Evolutionary conservation across 352 stramenopile genomes (phyloP).

Genomic region (Globisporangium abappressorium): DNA sequence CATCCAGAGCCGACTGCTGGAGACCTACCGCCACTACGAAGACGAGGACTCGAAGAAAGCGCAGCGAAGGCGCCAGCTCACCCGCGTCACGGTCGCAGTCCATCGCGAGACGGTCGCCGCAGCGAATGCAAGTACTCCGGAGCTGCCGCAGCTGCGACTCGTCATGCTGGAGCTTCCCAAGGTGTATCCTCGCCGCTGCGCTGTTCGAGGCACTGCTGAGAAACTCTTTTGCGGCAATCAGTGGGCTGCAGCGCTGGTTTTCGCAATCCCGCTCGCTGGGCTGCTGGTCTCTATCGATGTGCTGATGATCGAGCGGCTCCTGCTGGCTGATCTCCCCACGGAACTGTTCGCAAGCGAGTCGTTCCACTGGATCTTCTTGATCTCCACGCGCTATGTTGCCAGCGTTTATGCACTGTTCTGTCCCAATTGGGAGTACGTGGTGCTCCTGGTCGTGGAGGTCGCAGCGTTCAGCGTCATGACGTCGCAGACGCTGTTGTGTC

Average conservation of each 20-base stretch:
- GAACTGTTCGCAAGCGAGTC: background rate
- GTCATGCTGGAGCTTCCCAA: constrained; percentile 1
- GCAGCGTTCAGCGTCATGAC: constrained; percentile 7
- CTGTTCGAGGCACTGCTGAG: constrained; percentile 11
- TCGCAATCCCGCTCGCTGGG: constrained; percentile 2
- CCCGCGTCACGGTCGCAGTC: background rate
- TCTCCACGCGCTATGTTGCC: constrained; percentile 1
- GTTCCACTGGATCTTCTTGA: constrained; percentile 5
- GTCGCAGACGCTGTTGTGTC: constrained; percentile 8
- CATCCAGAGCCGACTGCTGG: constrained; percentile 27
- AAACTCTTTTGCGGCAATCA: constrained; percentile 9
- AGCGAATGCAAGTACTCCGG: background rate
- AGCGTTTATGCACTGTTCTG: background rate
- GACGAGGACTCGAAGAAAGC: constrained; percentile 4
- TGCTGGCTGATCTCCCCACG: background rate
- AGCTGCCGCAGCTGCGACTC: background rate
- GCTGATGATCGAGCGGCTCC: background rate
- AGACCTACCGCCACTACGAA: constrained; percentile 25
- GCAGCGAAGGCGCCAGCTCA: background rate
- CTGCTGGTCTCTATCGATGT: constrained; percentile 4
- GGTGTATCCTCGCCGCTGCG: constrained; percentile 10
- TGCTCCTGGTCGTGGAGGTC: constrained; percentile 3
- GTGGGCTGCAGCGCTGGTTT: constrained; percentile 1
- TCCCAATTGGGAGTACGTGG: constrained; percentile 1
- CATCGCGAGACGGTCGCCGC: background rate